Evolutionary conservation across 2,329 filamentous ascomycete genomes (phyloP).

Genomic region (Verticillium nubilum): DNA sequence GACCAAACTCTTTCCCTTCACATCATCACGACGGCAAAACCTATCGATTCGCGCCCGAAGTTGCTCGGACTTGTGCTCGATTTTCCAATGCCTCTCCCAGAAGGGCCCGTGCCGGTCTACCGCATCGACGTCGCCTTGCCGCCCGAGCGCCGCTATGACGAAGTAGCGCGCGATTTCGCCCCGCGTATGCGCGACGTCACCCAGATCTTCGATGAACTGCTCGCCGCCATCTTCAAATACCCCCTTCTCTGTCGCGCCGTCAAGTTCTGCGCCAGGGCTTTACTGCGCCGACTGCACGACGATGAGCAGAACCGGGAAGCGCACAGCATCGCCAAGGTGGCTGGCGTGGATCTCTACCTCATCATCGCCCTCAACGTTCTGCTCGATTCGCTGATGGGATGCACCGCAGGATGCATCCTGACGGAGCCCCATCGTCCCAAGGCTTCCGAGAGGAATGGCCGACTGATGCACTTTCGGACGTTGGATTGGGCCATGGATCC

Average conservation of each 20-base stretch:
- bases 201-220: constrained; percentile 43
- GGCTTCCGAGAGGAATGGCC: constrained; percentile 1
- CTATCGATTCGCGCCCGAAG: neutral
- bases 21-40: neutral
- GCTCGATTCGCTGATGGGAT: constrained; percentile 57
- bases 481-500: constrained; percentile 51
- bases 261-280: constrained; percentile 32
- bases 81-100: neutral
- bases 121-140: constrained; percentile 49
- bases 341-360: constrained; percentile 48
- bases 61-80: neutral
- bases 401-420: constrained; percentile 46
- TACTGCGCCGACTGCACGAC: constrained; percentile 43
- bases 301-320: constrained; percentile 54
- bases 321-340: constrained; percentile 42
- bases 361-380: constrained; percentile 54
- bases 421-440: constrained; percentile 11
- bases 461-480: constrained; percentile 47
- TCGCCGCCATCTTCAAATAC: constrained; percentile 21
- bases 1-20: neutral
- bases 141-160: constrained; percentile 43
- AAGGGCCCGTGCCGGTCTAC: constrained; percentile 12
- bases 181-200: constrained; percentile 34
- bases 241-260: constrained; percentile 18
- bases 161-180: constrained; percentile 39